A percentile compares a stretch with the other conserved stretches of the same genome.
These are phyloP conservation scores for Ensete glaucum DNA, from an alignment of 176 grass and related monocot species.

Conservation along the genomic window DNA sequence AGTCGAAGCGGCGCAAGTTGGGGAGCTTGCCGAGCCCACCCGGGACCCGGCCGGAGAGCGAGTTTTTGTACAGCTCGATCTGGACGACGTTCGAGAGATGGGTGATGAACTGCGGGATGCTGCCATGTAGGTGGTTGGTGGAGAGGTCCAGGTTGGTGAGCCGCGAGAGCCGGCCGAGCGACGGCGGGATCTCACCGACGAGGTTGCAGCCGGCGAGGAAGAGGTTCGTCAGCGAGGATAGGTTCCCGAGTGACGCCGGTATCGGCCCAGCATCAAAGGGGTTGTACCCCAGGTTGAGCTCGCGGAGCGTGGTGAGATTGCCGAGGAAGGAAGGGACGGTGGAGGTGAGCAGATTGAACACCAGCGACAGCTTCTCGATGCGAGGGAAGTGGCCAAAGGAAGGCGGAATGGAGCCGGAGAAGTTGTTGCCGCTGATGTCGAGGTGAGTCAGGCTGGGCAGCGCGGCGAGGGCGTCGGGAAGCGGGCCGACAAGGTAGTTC, in stretches of 20 bases:
- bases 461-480: constrained; percentile 40
- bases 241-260: constrained; percentile 38
- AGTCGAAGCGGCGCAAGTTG: constrained; percentile 34
- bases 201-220: constrained; percentile 66
- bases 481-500: constrained; percentile 52
- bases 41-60: constrained; percentile 50
- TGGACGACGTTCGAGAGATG: constrained; percentile 38
- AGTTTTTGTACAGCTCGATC: constrained; percentile 85
- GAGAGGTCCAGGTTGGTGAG: constrained; percentile 74
- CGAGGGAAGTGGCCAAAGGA: constrained; percentile 47
- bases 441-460: constrained; percentile 54
- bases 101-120: constrained; percentile 32
- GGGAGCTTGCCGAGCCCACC: constrained; percentile 31
- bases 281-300: constrained; percentile 84
- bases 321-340: constrained; percentile 48
- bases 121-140: constrained; percentile 45
- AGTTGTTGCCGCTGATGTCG: constrained; percentile 51
- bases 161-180: constrained; percentile 48
- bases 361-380: constrained; percentile 44
- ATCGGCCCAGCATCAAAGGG: constrained; percentile 32
- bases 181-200: constrained; percentile 48
- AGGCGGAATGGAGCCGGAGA: constrained; percentile 55
- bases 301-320: constrained; percentile 38
- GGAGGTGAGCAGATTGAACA: constrained; percentile 60
- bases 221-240: constrained; percentile 44